Evolutionary conservation across 2,329 filamentous ascomycete species (phyloP).

Genomic region (Neofusicoccum parvum): DNA sequence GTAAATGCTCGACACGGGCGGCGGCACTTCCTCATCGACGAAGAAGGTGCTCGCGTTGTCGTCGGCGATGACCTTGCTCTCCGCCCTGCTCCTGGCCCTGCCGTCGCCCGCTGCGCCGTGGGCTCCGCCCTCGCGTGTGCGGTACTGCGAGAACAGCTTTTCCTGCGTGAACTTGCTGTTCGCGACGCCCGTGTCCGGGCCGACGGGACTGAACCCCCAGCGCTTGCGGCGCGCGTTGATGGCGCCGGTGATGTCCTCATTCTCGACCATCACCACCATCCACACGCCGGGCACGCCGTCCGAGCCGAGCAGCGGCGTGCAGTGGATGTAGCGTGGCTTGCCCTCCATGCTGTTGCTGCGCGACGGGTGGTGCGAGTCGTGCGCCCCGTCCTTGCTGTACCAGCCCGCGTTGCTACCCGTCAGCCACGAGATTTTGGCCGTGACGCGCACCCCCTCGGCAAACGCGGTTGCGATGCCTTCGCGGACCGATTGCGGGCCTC

Average conservation of each 20-base stretch:
- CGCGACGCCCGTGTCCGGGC: slow-evolving; percentile 7
- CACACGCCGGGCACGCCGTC: slow-evolving; percentile 70
- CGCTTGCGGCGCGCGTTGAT: background rate
- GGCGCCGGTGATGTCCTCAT: slow-evolving; percentile 46
- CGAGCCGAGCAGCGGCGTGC: slow-evolving; percentile 67
- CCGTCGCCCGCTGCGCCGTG: background rate
- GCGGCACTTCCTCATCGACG: background rate
- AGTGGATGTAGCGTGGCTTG: slow-evolving; percentile 72
- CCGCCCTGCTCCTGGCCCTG: background rate
- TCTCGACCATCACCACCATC: slow-evolving; percentile 74
- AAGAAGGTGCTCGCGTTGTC: background rate
- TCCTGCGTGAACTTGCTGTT: slow-evolving; percentile 22
- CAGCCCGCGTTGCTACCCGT: slow-evolving; percentile 17
- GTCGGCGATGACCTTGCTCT: background rate
- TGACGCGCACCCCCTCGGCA: slow-evolving; percentile 68
- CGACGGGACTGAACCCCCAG: background rate
- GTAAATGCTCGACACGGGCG: background rate
- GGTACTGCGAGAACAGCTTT: slow-evolving; percentile 29
- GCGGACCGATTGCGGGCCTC: slow-evolving; percentile 52
- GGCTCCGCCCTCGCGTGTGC: slow-evolving; percentile 25
- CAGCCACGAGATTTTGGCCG: slow-evolving; percentile 70
- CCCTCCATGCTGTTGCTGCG: slow-evolving; percentile 40
- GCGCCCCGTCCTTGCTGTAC: background rate
- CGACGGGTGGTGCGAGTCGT: background rate
- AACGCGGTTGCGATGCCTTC: slow-evolving; percentile 60